Percentiles rank a stretch among this genome's conserved stretches.
Evolutionary conservation across 108 stramenopile genomes (phyloP).

Genomic region (Asterionellopsis glacialis): DNA sequence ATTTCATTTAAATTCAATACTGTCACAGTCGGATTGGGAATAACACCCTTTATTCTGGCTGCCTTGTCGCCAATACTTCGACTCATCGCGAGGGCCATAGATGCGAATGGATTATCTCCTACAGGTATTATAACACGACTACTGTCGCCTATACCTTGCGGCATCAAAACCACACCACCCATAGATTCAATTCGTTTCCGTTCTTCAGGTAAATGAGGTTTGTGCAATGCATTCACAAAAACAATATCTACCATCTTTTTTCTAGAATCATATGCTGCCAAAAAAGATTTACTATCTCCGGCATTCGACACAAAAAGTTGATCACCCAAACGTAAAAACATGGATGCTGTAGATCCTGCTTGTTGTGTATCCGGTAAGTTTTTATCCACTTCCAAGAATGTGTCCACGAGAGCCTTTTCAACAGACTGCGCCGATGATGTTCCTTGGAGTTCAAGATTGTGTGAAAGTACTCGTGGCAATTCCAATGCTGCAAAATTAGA

Average conservation of each 20-base stretch:
- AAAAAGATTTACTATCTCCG: slow-evolving; percentile 60
- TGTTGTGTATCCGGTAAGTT: slow-evolving; percentile 29
- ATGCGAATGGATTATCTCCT: not conserved
- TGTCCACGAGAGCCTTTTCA: slow-evolving; percentile 18
- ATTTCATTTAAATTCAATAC: slow-evolving; percentile 38
- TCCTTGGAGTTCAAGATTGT: slow-evolving; percentile 14
- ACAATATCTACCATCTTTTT: slow-evolving; percentile 19
- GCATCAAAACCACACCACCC: slow-evolving; percentile 42
- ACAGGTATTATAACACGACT: not conserved
- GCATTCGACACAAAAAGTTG: slow-evolving; percentile 63
- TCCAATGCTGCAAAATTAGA: slow-evolving; percentile 38
- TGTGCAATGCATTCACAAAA: slow-evolving; percentile 36
- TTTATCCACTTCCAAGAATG: slow-evolving; percentile 50
- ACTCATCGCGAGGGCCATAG: slow-evolving; percentile 66
- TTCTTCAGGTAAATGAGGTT: slow-evolving; percentile 63
- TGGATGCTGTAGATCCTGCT: slow-evolving; percentile 65
- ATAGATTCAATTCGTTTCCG: slow-evolving; percentile 43
- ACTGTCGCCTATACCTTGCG: not conserved
- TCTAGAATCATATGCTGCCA: slow-evolving; percentile 28
- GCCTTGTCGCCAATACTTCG: slow-evolving; percentile 71
- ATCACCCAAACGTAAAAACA: slow-evolving; percentile 37
- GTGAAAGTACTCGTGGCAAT: slow-evolving; percentile 38
- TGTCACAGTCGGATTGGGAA: slow-evolving; percentile 59
- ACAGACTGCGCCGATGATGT: not conserved
- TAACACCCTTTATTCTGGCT: slow-evolving; percentile 57